A percentile compares a stretch with the other conserved stretches of the same genome.
Conservation (phyloP, 495 filamentous ascomycete species). For the Podospora sp. region DNA sequence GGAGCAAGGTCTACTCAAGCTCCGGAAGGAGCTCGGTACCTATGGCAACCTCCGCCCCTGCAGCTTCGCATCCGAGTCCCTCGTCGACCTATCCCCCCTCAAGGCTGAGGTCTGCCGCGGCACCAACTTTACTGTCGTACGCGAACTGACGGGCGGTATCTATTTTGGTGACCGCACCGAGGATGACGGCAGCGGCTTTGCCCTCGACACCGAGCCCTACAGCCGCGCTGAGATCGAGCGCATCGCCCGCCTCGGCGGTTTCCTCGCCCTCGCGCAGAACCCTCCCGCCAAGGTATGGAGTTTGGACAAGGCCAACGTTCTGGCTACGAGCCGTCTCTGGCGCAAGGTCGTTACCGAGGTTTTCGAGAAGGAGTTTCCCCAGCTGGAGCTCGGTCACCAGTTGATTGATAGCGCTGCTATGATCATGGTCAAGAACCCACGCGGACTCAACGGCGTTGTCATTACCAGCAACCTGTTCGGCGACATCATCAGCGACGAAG, state of each 20-base stretch:
- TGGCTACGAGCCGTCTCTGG: conserved; percentile 90
- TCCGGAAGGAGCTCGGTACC: conserved; percentile 91
- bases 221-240: conserved; percentile 85
- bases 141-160: conserved; percentile 92
- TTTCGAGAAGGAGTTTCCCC: conserved; percentile 83
- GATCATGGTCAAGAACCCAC: conserved; percentile 95
- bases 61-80: conserved; percentile 89
- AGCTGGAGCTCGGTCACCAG: conserved; percentile 82
- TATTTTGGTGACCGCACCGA: conserved; percentile 96
- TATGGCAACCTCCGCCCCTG: conserved; percentile 98
- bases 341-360: conserved; percentile 83
- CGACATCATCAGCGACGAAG: conserved; percentile 96
- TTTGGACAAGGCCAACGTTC: conserved; percentile 96
- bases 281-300: conserved; percentile 85
- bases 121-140: conserved; percentile 92
- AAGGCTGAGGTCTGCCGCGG: conserved; percentile 84
- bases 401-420: conserved; percentile 96
- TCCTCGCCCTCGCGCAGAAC: conserved; percentile 76
- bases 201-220: conserved; percentile 90
- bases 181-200: conserved; percentile 75
- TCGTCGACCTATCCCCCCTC: conserved; percentile 85
- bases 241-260: conserved; percentile 78
- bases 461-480: conserved; percentile 95
- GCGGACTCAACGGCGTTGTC: conserved; percentile 87
- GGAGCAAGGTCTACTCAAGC: conserved; percentile 89